Conservation (phyloP, 2,329 filamentous ascomycete species). For the Massarina eburnea region DNA sequence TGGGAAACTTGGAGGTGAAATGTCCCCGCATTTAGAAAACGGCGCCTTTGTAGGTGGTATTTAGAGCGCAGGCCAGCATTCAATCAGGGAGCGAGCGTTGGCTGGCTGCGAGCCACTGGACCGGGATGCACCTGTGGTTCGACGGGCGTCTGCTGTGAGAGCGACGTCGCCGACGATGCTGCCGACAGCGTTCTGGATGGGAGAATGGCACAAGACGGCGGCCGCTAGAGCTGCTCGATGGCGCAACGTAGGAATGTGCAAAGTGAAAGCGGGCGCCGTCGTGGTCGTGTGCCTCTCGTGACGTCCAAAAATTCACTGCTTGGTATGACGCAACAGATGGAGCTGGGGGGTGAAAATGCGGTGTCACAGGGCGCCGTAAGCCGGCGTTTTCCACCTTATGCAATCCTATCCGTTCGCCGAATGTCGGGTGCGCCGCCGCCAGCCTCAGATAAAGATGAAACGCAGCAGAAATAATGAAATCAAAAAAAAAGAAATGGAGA, state of each 20-base stretch:
- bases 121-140: too few species aligned
- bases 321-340: conserved; percentile 13
- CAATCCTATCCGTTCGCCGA: conserved; percentile 11
- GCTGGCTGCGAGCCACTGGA: conserved; percentile 28
- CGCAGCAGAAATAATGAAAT: neutral
- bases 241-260: neutral
- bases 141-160: neutral
- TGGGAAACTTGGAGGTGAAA: conserved; percentile 27
- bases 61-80: conserved; percentile 20
- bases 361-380: conserved; percentile 7
- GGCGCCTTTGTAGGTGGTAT: conserved; percentile 29
- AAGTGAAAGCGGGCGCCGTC: conserved; percentile 1
- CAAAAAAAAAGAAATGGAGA: neutral
- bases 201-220: neutral
- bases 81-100: conserved; percentile 26
- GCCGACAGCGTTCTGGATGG: too few species aligned
- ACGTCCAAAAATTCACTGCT: neutral
- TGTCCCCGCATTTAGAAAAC: conserved; percentile 41
- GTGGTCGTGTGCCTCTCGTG: conserved; percentile 30
- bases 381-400: conserved; percentile 25
- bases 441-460: conserved; percentile 2
- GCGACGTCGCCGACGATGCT: conserved; percentile 1
- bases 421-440: conserved; percentile 10
- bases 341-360: neutral
- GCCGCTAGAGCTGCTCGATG: conserved; percentile 5